phyloP scores from a whole-genome alignment of 441 rosid genomes.

The Pelargonium citronellum region DNA sequence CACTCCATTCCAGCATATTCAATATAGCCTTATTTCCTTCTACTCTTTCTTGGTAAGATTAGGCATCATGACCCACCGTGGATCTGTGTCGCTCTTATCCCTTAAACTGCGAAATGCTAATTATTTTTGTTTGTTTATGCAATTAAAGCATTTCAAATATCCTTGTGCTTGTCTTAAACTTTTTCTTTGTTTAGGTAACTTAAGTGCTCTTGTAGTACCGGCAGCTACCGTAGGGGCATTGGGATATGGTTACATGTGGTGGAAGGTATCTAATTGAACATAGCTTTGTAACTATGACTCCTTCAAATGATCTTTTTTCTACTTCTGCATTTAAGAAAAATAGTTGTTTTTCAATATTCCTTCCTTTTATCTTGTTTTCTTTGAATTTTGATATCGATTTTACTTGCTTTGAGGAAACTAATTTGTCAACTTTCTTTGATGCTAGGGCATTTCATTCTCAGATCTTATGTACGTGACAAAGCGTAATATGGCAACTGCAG shows the following conservation, averaged over 20 bases:
- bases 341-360: neutral
- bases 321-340: neutral
- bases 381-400: neutral
- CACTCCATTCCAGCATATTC: too few relatives aligned
- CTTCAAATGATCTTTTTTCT: neutral
- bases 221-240: constrained; percentile 78
- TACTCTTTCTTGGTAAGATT: too few relatives aligned
- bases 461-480: constrained; percentile 91
- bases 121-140: neutral
- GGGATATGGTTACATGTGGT: constrained; percentile 99
- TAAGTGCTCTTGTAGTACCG: constrained; percentile 52
- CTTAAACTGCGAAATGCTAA: neutral
- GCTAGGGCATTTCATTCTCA: constrained; percentile 69
- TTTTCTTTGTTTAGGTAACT: constrained; percentile 38
- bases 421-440: constrained; percentile 10
- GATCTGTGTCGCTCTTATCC: neutral
- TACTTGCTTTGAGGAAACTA: constrained; percentile 16
- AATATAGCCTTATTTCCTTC: too few relatives aligned
- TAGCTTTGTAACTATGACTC: neutral
- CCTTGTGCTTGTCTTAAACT: constrained; percentile 11
- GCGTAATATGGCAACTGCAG: constrained; percentile 66
- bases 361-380: neutral
- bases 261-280: constrained; percentile 59
- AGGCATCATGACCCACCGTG: neutral
- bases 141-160: neutral